These are phyloP conservation scores for Epichloe sp. DNA, from an alignment of 2,329 filamentous ascomycete species.

Conservation along the genomic window DNA sequence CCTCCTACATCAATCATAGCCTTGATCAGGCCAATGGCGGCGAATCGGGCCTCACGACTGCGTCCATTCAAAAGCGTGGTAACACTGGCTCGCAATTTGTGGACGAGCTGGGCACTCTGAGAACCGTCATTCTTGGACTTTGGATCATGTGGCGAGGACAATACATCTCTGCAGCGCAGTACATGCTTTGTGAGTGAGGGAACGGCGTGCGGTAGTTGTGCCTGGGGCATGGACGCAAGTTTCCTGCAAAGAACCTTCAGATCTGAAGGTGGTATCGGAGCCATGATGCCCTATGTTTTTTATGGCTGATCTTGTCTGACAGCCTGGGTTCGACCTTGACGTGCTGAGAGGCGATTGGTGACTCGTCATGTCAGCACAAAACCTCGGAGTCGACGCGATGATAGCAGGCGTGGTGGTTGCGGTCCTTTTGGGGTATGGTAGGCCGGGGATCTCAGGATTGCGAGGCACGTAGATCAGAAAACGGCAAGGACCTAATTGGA, in stretches of 20 bases:
- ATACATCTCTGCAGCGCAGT: slow-evolving; percentile 40
- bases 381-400: neutral
- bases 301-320: neutral
- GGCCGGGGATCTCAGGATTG: neutral
- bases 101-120: slow-evolving; percentile 57
- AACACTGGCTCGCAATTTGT: slow-evolving; percentile 70
- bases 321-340: neutral
- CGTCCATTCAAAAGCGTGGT: slow-evolving; percentile 67
- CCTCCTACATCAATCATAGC: slow-evolving; percentile 70
- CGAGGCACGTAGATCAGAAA: neutral
- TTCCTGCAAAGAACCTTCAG: slow-evolving; percentile 54
- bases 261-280: slow-evolving; percentile 31
- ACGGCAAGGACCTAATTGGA: neutral
- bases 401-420: neutral
- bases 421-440: neutral
- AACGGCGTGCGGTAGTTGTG: slow-evolving; percentile 60
- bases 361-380: neutral
- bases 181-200: slow-evolving; percentile 53
- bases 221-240: slow-evolving; percentile 56
- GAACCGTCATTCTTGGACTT: slow-evolving; percentile 47
- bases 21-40: slow-evolving; percentile 68
- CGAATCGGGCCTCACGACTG: slow-evolving; percentile 60
- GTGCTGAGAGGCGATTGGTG: neutral
- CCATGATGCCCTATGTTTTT: neutral
- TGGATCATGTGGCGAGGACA: slow-evolving; percentile 50